Evolutionary conservation across 1,139 yeast genomes (phyloP), one percentile per base, ranked within the genome.

Genomic region (Saccharomyces hybrid): DNA sequence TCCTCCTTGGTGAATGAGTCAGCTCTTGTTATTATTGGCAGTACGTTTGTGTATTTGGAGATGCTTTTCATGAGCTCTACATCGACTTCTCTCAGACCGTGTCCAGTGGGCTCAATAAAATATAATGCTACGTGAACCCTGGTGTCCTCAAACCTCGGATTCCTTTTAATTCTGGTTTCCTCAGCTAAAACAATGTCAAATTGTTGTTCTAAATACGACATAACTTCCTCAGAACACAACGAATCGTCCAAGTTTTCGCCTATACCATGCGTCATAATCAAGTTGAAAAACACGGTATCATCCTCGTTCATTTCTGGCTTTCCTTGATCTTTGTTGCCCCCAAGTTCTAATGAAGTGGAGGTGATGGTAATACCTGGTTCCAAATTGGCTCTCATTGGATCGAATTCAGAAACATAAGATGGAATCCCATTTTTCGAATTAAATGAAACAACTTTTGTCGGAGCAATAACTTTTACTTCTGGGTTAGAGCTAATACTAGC

Each of bases 261-360:
- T 66, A 84, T 83, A 0, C 93, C 93, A n/a, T 89, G 88, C 0
- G 93, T 82, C 65, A 85, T 90, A 57, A 86, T 78, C 53, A 86
- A 73, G 59, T 79, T 83, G 62, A 86, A 73, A 53, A 78, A 74
- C 58, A 86, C 75, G 55, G 81, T 85, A 49, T 82, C 86, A 59
- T 83, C 88, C 42, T 61, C 65, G 56, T 82, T 77, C 38, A 49
- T 56, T 11, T 51, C 53, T 3, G 49, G 50, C 59, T 81, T 58
- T 8, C 57, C 52, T 9, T 56, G 53, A 58, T 80, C 85, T 29
- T 70, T 72, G 8, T 52, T 51, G n/a, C 49, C 46, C 2, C 44
- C 46, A 13, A 79, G 74, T 59, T 79, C 82, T 25, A 85, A 78
- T 25, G 80, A 77, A 3, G 89, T 83, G 57, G 85, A 87, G 2